A percentile compares a stretch with the other conserved stretches of the same genome.
These are phyloP conservation scores for Parsonsia alboflavescens DNA, from an alignment of 257 asterid species.

Conservation along the genomic window DNA sequence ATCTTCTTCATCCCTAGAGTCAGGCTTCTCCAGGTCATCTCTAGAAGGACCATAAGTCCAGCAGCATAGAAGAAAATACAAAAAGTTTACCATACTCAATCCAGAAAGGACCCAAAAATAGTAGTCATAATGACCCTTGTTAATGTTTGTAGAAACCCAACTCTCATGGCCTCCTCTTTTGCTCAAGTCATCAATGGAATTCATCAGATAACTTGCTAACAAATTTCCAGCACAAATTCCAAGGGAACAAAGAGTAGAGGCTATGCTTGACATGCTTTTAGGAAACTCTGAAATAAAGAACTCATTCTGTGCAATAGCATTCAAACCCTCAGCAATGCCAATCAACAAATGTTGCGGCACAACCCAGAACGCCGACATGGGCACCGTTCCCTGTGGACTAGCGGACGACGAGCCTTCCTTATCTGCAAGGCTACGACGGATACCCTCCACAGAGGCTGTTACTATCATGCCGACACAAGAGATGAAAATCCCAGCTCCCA, in stretches of 20 bases:
- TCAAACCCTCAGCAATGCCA: conserved; percentile 64
- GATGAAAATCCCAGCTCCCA: conserved; percentile 23
- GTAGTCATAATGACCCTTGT: neutral
- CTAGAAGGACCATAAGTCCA: conserved; percentile 43
- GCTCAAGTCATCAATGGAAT: conserved; percentile 31
- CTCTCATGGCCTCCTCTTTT: conserved; percentile 33
- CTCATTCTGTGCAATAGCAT: conserved; percentile 60
- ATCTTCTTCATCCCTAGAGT: neutral
- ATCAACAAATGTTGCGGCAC: conserved; percentile 53
- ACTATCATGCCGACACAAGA: conserved; percentile 54
- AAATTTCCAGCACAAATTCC: conserved; percentile 46
- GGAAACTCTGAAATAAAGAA: conserved; percentile 68
- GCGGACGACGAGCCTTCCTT: conserved; percentile 18
- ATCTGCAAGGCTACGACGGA: conserved; percentile 35
- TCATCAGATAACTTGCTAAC: conserved; percentile 54
- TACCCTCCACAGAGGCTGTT: conserved; percentile 44
- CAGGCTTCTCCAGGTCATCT: conserved; percentile 17
- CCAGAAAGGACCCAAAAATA: neutral
- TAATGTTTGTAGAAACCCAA: neutral
- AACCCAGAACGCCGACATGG: conserved; percentile 74
- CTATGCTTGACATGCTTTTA: conserved; percentile 69
- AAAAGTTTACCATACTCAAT: neutral
- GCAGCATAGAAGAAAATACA: conserved; percentile 33
- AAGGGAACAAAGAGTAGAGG: conserved; percentile 38
- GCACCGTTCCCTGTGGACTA: conserved; percentile 6